Evolutionary conservation across 164 flowering plant species (phyloP), one percentile per base, ranked within the genome.

Genomic region (Nymphaea colorata): DNA sequence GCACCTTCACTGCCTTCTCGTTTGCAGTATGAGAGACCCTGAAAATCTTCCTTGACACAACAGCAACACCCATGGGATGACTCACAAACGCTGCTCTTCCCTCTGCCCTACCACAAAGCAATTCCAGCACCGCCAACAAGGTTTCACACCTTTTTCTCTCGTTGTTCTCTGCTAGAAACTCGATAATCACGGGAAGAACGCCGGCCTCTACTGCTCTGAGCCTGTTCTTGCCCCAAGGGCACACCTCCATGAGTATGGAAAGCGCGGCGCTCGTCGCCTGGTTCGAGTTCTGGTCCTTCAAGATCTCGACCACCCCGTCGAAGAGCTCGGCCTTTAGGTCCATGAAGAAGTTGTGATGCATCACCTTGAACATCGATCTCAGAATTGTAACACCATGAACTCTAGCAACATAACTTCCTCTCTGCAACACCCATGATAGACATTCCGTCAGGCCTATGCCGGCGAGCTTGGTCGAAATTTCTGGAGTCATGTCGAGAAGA

Each of bases 31-130:
- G 77, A 1, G 98, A 92, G 59, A 90, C 88, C 77, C 86, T 80
- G 41, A 90, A 77, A 16, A 92, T 86, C 82, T 85, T 90, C 76
- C 83, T 82, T 17, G 89, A 77, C 18, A 92, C 91, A 3, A 81
- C 73, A 0, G 94, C 96, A 5, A 92, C 15, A 5, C 94, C 83
- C 0, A 87, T 94, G 2, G 76, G 82, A 69, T 92, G 98, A 0
- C 44, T 51, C 64, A 86, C 4, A 67, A 92, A 72, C 68, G 79
- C 86, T 5, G 93, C 74, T 43, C 98, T 70, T 15, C 98, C 98
- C 41, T 90, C 93, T 0, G 96, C 94, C 42, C 85, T 80, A 45
- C 76, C 75, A 68, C 96, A 90, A 0, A 90, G 71, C 43, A 71
- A 16, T 14, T 85, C 89, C 71, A 92, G 43, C n/a, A 71, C 77